phyloP scores from a whole-genome alignment of 768 basidiomycete species.

The Boletus sp. region DNA sequence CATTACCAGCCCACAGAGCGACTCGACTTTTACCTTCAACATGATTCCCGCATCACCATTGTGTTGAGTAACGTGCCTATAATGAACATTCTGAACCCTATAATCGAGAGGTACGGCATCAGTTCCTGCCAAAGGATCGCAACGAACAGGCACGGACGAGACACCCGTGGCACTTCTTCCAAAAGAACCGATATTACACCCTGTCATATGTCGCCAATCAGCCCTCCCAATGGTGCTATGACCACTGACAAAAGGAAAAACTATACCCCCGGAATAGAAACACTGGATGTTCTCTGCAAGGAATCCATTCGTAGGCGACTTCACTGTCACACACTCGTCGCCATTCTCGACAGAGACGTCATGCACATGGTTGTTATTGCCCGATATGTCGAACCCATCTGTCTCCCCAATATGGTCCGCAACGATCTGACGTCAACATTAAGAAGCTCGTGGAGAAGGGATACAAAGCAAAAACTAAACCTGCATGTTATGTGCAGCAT shows the following conservation, averaged over 20 bases:
- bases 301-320: slow-evolving; percentile 28
- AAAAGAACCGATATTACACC: slow-evolving; percentile 17
- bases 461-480: neutral
- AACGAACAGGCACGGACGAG: neutral
- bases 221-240: neutral
- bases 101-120: neutral
- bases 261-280: slow-evolving; percentile 5
- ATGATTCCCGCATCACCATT: neutral
- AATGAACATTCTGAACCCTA: slow-evolving; percentile 9
- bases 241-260: neutral
- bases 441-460: neutral
- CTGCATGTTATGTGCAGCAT: slow-evolving; percentile 12
- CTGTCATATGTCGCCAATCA: slow-evolving; percentile 1
- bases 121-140: neutral
- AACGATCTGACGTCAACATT: neutral
- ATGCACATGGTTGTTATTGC: slow-evolving; percentile 34
- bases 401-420: slow-evolving; percentile 13
- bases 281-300: slow-evolving; percentile 13
- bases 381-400: slow-evolving; percentile 19
- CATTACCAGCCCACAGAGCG: no score
- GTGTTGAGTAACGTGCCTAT: slow-evolving; percentile 6
- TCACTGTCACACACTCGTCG: slow-evolving; percentile 35
- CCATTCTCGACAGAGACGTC: slow-evolving; percentile 35
- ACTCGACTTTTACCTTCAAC: slow-evolving; percentile 8
- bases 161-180: neutral